phyloP scores from a whole-genome alignment of 495 filamentous ascomycete species.

The Platismatia glauca region DNA sequence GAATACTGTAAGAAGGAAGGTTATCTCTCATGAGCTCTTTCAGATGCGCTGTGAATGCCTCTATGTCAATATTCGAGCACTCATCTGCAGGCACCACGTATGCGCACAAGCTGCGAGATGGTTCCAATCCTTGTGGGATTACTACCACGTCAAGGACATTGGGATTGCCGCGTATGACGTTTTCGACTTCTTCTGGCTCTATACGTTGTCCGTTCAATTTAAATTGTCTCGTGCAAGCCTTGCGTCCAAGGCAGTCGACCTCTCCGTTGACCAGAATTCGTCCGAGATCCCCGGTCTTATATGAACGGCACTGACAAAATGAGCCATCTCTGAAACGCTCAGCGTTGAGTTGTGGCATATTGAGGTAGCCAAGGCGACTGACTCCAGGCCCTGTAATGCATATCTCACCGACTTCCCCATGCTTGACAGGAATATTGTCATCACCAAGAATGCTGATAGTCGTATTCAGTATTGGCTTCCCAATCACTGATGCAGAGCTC shows the following conservation, averaged over 20 bases:
- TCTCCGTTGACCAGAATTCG: neutral
- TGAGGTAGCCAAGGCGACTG: neutral
- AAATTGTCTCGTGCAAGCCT: neutral
- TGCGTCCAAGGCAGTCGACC: neutral
- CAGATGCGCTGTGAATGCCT: neutral
- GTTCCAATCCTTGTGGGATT: neutral
- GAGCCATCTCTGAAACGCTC: neutral
- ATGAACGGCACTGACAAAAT: neutral
- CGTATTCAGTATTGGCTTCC: conserved; percentile 4
- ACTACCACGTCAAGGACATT: neutral
- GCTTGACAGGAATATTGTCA: neutral
- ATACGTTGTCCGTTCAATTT: neutral
- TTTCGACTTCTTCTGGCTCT: neutral
- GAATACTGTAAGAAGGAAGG: conserved; percentile 4
- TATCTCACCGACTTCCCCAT: conserved; percentile 5
- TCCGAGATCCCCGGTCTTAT: conserved; percentile 3
- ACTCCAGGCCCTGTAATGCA: neutral
- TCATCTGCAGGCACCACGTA: neutral
- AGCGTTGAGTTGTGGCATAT: conserved; percentile 5
- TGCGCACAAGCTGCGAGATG: neutral
- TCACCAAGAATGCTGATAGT: conserved; percentile 1
- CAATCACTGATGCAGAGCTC: conserved; percentile 3
- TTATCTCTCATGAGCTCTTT: neutral
- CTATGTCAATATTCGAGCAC: neutral
- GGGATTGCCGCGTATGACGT: neutral